Conservation (phyloP, 2,329 filamentous ascomycete genomes). For the Teratosphaeria viscida region DNA sequence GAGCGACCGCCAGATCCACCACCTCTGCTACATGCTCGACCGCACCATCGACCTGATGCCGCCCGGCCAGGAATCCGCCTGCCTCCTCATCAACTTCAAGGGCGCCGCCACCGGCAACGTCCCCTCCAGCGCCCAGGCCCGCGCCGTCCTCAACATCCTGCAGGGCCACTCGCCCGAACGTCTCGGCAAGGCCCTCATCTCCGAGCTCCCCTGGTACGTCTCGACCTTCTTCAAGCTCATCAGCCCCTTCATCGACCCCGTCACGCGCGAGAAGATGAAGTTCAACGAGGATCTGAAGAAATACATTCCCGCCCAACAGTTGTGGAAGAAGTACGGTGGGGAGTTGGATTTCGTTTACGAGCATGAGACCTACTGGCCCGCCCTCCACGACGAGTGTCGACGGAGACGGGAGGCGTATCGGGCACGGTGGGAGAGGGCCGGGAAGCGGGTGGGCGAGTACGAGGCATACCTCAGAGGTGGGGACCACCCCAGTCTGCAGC, state of each 20-base stretch:
- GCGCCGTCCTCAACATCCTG: constrained; percentile 79
- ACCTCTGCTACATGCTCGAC: constrained; percentile 94
- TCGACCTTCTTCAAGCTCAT: constrained; percentile 94
- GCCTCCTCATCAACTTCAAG: constrained; percentile 87
- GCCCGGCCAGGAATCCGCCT: constrained; percentile 73
- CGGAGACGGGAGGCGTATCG: constrained; percentile 52
- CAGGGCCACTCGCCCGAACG: constrained; percentile 95
- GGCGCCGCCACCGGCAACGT: constrained; percentile 64
- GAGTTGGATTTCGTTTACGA: constrained; percentile 85
- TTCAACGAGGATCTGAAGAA: constrained; percentile 87
- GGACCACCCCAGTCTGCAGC: constrained; percentile 20
- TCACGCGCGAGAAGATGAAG: constrained; percentile 89
- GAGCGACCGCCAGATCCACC: constrained; percentile 77
- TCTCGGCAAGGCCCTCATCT: constrained; percentile 76
- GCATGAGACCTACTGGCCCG: constrained; percentile 81
- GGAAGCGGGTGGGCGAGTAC: constrained; percentile 72
- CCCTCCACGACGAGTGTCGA: constrained; percentile 60
- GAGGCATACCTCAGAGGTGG: constrained; percentile 82
- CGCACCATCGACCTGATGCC: constrained; percentile 79
- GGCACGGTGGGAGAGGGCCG: constrained; percentile 67
- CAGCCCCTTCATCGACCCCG: constrained; percentile 88
- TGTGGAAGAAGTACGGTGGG: constrained; percentile 61
- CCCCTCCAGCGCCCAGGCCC: constrained; percentile 64
- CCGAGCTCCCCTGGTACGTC: constrained; percentile 86
- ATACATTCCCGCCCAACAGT: constrained; percentile 70